Evolutionary conservation across 176 grass and related monocot species (phyloP).

Genomic region (Hordeum vulgare): MorexV3_pseudomolecules_assembly NC_058520.1:109348446-109348945

Average conservation of each 20-base stretch:
- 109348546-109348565: not conserved
- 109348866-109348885: slow-evolving; percentile 83
- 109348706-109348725: not conserved
- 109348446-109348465: slow-evolving; percentile 91
- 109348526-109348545: slow-evolving; percentile 41
- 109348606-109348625: not conserved
- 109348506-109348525: slow-evolving; percentile 97
- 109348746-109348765: not conserved
- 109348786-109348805: slow-evolving; percentile 57
- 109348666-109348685: not conserved
- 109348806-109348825: slow-evolving; percentile 91
- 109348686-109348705: not conserved
- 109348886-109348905: slow-evolving; percentile 82
- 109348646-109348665: slow-evolving; percentile 1
- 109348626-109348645: not conserved
- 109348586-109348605: not conserved
- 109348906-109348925: not conserved
- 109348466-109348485: slow-evolving; percentile 96
- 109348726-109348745: not conserved
- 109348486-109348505: slow-evolving; percentile 78
- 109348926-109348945: not conserved
- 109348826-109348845: slow-evolving; percentile 94
- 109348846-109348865: slow-evolving; percentile 95
- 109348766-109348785: not conserved
- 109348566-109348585: not conserved